Base-by-base conservation (phyloP, 1,284 basidiomycete genomes). In the Ceratorhiza oryzae-sativae region DNA sequence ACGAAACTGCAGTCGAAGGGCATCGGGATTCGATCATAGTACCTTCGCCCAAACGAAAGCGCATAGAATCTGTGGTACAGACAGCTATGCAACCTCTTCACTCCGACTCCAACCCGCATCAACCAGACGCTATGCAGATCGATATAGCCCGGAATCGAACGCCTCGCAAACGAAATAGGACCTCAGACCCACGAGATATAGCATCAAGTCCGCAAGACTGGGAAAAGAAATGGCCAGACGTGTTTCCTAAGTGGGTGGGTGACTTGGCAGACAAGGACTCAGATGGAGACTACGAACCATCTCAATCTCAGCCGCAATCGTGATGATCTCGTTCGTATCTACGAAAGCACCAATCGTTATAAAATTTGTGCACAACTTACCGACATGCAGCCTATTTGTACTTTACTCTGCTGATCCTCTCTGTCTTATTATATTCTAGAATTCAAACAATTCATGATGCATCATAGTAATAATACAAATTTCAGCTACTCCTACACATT, bases 221-320 rank as follows among this genome's bases (percentile, higher is more conserved):
- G 70, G 70, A 71, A 41, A 71, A 71, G 58, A 51, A 36, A 25
- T 71, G 70, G 70, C 70, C 70, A 39, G 70, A 61, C 3, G 48
- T 61, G 12, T 71, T 71, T 25, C 70, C 70, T 3, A 46, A 61
- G 9, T 71, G 70, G 70, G 48, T 61, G 13, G 70, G 70, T 8
- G 70, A 60, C n/a, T 8, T 60, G 23, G 49, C 8, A 9, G 70
- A 48, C 20, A 42, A 36, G 23, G 48, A 32, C 32, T 71, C 70
- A 13, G 70, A 71, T n/a, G 32, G 9, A 13, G 70, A 71, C 1
- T 71, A 71, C 27, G 46, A 45, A n/a, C 70, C 70, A 30, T 71
- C 70, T 12, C 58, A 71, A 20, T 67, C 42, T n/a, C 42, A 45
- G 42, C n/a, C 42, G 3, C 42, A 45, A n/a, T 25, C 39, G 15